phyloP scores from a whole-genome alignment of 2,329 filamentous ascomycete species.

The Thelonectria blattea region DNA sequence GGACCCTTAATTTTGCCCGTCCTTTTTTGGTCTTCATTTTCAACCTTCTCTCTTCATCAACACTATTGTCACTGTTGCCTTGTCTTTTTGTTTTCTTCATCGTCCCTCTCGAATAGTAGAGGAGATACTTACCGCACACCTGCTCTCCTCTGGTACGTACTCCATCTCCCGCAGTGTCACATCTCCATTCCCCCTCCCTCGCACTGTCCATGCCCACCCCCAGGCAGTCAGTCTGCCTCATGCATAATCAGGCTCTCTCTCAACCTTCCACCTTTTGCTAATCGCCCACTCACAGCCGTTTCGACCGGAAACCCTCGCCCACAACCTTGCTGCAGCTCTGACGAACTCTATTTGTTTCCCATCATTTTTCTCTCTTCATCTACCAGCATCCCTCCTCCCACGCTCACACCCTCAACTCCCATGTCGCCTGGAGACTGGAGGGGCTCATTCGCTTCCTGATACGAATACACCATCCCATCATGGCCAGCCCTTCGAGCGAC shows the following conservation, averaged over 20 bases:
- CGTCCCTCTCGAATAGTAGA: not conserved
- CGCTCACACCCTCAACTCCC: not conserved
- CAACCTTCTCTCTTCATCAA: not conserved
- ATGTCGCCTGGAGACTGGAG: slow-evolving; percentile 25
- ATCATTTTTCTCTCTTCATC: not conserved
- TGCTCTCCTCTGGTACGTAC: slow-evolving; percentile 13
- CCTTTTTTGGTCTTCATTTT: not conserved
- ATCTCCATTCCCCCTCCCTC: slow-evolving; percentile 10
- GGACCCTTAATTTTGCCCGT: slow-evolving; percentile 9
- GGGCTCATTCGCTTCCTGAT: slow-evolving; percentile 14
- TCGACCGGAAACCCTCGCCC: slow-evolving; percentile 19
- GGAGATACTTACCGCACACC: too few relatives aligned
- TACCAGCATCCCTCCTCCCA: not conserved
- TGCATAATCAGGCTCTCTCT: slow-evolving; percentile 31
- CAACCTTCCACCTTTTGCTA: slow-evolving; percentile 26
- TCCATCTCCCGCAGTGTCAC: slow-evolving; percentile 6
- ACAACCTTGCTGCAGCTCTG: slow-evolving; percentile 16
- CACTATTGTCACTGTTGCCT: not conserved
- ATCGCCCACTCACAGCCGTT: slow-evolving; percentile 32
- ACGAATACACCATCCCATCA: slow-evolving; percentile 22
- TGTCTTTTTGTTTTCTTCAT: not conserved
- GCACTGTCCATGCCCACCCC: slow-evolving; percentile 19
- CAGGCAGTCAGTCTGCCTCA: slow-evolving; percentile 13
- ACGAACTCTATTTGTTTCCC: slow-evolving; percentile 8
- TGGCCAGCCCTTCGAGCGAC: slow-evolving; percentile 36